Conservation (phyloP, 306 rosid genomes). For the Vicia villosa region DNA sequence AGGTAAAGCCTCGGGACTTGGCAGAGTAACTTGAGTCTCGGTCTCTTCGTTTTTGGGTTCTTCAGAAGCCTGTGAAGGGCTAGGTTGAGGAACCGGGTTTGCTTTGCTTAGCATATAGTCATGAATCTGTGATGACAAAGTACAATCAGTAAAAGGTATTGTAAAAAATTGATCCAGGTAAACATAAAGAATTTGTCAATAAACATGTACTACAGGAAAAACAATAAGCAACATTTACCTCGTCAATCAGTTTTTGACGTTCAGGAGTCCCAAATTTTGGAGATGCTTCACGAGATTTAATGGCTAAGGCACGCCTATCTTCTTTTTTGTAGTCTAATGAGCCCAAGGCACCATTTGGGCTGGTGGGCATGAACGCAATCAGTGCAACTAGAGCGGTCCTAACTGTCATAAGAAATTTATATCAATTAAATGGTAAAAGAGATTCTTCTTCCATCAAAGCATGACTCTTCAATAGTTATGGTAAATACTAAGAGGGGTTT, state of each 20-base stretch:
- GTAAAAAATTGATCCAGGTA: neutral
- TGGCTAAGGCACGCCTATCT: slow-evolving; percentile 75
- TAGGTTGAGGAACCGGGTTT: slow-evolving; percentile 62
- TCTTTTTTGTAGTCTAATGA: slow-evolving; percentile 90
- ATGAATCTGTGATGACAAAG: slow-evolving; percentile 60
- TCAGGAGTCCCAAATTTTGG: slow-evolving; percentile 81
- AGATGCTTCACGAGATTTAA: slow-evolving; percentile 80
- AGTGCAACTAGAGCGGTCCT: slow-evolving; percentile 96
- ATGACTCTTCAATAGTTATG: slow-evolving; percentile 2
- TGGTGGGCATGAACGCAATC: slow-evolving; percentile 97
- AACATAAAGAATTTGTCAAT: slow-evolving; percentile 13
- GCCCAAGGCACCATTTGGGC: slow-evolving; percentile 92
- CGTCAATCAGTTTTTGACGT: slow-evolving; percentile 81
- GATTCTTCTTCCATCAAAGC: slow-evolving; percentile 19
- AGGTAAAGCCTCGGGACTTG: slow-evolving; percentile 45
- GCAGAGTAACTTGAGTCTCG: slow-evolving; percentile 40
- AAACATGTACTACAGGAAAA: neutral
- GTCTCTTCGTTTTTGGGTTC: slow-evolving; percentile 49
- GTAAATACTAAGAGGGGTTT: no score
- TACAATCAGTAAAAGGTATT: slow-evolving; percentile 13
- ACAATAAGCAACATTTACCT: slow-evolving; percentile 42
- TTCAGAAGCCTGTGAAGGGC: slow-evolving; percentile 48
- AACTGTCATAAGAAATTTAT: slow-evolving; percentile 53
- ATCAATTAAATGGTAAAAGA: slow-evolving; percentile 31
- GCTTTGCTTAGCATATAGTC: slow-evolving; percentile 85